Conservation (phyloP, 257 asterid species). For the Solanum ossicruentum region DNA sequence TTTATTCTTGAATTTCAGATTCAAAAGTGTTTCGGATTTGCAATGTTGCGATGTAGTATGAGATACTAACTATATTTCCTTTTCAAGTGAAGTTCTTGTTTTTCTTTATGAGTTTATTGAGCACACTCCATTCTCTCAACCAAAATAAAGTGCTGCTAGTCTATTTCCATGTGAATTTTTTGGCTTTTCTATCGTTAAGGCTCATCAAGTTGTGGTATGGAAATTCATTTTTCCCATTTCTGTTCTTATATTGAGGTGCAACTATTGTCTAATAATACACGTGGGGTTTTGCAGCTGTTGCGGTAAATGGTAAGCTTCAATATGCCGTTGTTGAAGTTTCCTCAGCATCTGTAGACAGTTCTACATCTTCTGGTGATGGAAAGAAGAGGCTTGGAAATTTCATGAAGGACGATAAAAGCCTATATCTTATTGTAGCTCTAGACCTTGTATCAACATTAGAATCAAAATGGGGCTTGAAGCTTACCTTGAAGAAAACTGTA, state of each 20-base stretch:
- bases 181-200: background rate
- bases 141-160: background rate
- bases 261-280: background rate
- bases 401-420: slow-evolving; percentile 39
- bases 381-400: slow-evolving; percentile 60
- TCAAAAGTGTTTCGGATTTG: background rate
- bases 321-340: slow-evolving; percentile 82
- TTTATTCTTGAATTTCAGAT: background rate
- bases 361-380: slow-evolving; percentile 32
- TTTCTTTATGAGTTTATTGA: background rate
- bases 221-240: background rate
- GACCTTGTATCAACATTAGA: slow-evolving; percentile 83
- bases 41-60: background rate
- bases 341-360: slow-evolving; percentile 23
- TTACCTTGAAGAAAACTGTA: slow-evolving; percentile 49
- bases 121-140: background rate
- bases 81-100: background rate
- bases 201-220: background rate
- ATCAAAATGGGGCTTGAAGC: slow-evolving; percentile 82
- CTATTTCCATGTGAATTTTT: background rate
- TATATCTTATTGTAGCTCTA: slow-evolving; percentile 56
- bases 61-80: background rate
- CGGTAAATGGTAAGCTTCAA: slow-evolving; percentile 82
- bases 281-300: slow-evolving; percentile 54
- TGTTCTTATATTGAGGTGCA: background rate